Evolutionary conservation across 805 yeast genomes (phyloP).

Genomic region (Zygosaccharomyces kombuchaensis): DNA sequence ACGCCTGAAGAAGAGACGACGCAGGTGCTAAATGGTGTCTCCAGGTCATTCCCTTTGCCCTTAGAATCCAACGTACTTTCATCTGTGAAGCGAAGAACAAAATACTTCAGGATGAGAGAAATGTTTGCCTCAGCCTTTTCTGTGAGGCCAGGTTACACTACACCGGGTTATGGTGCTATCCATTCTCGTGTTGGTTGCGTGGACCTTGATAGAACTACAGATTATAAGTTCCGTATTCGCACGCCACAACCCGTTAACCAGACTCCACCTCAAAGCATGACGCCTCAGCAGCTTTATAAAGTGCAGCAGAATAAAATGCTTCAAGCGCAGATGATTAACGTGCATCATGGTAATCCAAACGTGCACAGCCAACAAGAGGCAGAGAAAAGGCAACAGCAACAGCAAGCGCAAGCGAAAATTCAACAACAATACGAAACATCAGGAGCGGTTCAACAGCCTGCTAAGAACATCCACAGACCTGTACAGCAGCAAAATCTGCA

Average conservation of each 20-base stretch:
- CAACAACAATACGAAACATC: constrained; percentile 11
- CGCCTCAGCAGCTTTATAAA: constrained; percentile 26
- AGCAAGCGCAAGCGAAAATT: constrained; percentile 11
- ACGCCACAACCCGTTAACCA: constrained; percentile 41
- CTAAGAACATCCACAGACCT: not conserved
- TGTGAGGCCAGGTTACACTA: constrained; percentile 38
- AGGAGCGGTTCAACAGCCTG: constrained; percentile 3
- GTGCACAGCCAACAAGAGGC: constrained; percentile 23
- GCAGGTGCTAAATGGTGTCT: constrained; percentile 84
- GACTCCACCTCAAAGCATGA: constrained; percentile 18
- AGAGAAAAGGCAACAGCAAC: constrained; percentile 15
- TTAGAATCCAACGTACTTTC: constrained; percentile 68
- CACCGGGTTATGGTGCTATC: constrained; percentile 55
- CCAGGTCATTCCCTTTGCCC: constrained; percentile 76
- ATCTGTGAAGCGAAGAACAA: constrained; percentile 66
- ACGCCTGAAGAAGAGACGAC: constrained; percentile 93
- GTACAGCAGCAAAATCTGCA: constrained; percentile 9
- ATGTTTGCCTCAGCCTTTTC: constrained; percentile 77
- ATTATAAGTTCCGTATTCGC: constrained; percentile 54
- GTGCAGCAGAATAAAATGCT: constrained; percentile 26
- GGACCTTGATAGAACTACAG: constrained; percentile 65
- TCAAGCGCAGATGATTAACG: constrained; percentile 30
- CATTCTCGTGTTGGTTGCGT: constrained; percentile 65
- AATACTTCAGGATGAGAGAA: constrained; percentile 84
- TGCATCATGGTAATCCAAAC: constrained; percentile 10